Conservation (phyloP, 495 filamentous ascomycete species). For the Mycothermus thermophilus region DNA sequence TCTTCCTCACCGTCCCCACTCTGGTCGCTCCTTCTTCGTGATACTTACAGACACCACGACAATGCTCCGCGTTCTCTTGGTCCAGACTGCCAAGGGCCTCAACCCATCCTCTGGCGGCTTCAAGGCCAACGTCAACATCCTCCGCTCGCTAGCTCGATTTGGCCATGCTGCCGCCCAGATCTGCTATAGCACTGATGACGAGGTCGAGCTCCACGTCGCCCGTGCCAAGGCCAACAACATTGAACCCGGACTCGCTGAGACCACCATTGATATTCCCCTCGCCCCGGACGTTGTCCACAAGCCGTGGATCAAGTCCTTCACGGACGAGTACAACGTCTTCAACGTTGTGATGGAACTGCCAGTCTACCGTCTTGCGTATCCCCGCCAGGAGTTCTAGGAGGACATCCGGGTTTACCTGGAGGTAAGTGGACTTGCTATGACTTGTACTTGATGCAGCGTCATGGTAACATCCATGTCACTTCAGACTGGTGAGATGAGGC, state of each 20-base stretch:
- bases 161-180: constrained; percentile 15
- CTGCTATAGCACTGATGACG: constrained; percentile 14
- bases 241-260: constrained; percentile 5
- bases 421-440: constrained; percentile 2
- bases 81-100: constrained; percentile 21
- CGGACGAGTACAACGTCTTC: constrained; percentile 12
- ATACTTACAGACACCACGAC: too few species aligned
- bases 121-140: constrained; percentile 18
- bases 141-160: constrained; percentile 8
- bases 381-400: constrained; percentile 11
- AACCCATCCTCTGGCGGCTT: constrained; percentile 21
- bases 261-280: constrained; percentile 1
- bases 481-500: constrained; percentile 2
- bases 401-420: constrained; percentile 16
- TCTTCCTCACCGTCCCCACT: too few species aligned
- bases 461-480: background rate
- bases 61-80: constrained; percentile 20
- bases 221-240: constrained; percentile 11
- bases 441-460: background rate
- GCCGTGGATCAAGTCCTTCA: constrained; percentile 12
- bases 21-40: too few species aligned
- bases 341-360: constrained; percentile 13
- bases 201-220: constrained; percentile 8
- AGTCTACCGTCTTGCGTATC: constrained; percentile 12
- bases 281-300: background rate